Base-by-base conservation (phyloP, 176 grass and related monocot species). In the Otatea glauca region DNA sequence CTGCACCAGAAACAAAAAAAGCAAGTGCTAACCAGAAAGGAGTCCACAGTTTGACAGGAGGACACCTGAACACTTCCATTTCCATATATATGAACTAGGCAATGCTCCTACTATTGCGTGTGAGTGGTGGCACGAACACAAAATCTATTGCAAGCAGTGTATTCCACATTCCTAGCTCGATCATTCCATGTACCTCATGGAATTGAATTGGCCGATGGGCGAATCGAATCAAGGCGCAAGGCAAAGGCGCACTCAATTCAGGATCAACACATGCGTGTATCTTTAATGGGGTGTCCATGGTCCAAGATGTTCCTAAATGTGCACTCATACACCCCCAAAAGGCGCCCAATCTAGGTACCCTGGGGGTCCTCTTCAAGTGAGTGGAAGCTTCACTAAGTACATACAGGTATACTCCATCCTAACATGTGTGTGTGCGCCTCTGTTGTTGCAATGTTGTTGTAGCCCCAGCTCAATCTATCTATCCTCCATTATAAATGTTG, bases 361-460 rank as follows among this genome's bases (percentile, higher is more conserved):
- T 25, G 9, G 11, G 38, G 38, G 3, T 29, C 62, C 73, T 42
- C 50, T 61, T 25, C 45, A 17, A 58, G 43, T 60, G 76, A 91
- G 89, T 91, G 85, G 85, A 84, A 91, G 81, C 81, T 85, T 88
- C 89, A 88, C 85, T 72, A 90, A 76, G 76, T 60, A 70, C 15
- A 29, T 59, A 49, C 43, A 51, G 25, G 58, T 78, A 37, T 43
- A 43, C 42, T 43, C 42, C 42, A 43, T 43, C 42, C 7, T 9
- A 43, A 43, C 42, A 43, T 14, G 12, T 45, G 21, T 3, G 15
- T 51, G 12, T 20, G 49, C 38, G 9, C 20, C 20, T 9, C 21
- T 11, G 63, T 25, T 43, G 42, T 60, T 62, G 50, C 43, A n/a
- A 23, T 27, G 77, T 32, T 76, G 64, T 6, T 82, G 64, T 68